Evolutionary conservation across 192 early-diverging fungal genomes (phyloP), one percentile per base, ranked within the genome.

Genomic region (Backusella westeae): DNA sequence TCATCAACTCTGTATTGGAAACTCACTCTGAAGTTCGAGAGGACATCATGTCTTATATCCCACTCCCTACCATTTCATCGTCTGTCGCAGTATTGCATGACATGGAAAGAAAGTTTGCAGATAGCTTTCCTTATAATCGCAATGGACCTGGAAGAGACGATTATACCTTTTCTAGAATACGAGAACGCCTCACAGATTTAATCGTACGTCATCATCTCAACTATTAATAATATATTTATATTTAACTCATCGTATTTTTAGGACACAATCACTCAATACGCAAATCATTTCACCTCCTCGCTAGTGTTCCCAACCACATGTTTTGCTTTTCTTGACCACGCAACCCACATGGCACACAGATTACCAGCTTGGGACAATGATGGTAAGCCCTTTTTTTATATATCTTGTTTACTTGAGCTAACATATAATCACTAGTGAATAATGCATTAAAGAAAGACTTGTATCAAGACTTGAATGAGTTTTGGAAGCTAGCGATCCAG

Each of bases 121-220:
- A 90, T 3, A 87, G 91, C 4, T 97, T 96, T 81, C 96, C 96
- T 0, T 99, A 97, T 86, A 93, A 88, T 71, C 91, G 93, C 76
- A 87, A 87, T 53, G 96, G 96, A 17, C 88, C 90, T 23, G 76
- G 81, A 1, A 83, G 86, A 34, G 96, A 97, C 81, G 93, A 95
- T 82, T 99, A 99, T 83, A 90, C 95, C 6, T 97, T 91, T 83
- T 91, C 93, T 80, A 87, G 97, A 71, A 94, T 97, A 53, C 87
- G 89, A 75, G 90, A 92, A 52, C 84, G 86, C 8, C 81, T 98
- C 26, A 81, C 86, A 3, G 95, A 97, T 71, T 85, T 97, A 23
- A 80, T 85, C 26, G 90, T 88, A 85, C 56, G 80, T 71, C 4
- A 0, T 23, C 12, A 26, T 29, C 36, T 19, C 34, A 4, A n/a